Evolutionary conservation across 2,329 filamentous ascomycete species (phyloP).

Genomic region (Thelonectria discophora): DNA sequence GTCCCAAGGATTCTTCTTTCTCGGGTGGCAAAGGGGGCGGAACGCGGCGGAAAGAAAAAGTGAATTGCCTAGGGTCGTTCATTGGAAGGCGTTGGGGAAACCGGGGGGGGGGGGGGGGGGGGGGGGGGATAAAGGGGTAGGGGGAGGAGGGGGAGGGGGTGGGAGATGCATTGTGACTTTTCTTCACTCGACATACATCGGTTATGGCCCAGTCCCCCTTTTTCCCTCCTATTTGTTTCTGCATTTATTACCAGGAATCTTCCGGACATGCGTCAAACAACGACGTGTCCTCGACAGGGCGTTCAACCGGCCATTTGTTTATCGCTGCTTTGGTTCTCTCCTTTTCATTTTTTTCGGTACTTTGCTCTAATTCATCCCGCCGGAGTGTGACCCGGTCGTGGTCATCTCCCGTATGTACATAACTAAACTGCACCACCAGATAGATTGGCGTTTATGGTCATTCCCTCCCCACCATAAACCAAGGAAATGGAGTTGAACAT

Average conservation of each 20-base stretch:
- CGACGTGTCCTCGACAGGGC: slow-evolving; percentile 32
- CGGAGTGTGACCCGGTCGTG: background rate
- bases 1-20: slow-evolving; percentile 12
- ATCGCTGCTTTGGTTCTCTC: slow-evolving; percentile 23
- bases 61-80: slow-evolving; percentile 33
- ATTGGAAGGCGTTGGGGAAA: slow-evolving; percentile 32
- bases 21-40: background rate
- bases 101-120: too few species aligned
- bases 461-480: slow-evolving; percentile 6
- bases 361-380: slow-evolving; percentile 18
- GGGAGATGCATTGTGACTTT: slow-evolving; percentile 8
- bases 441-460: slow-evolving; percentile 23
- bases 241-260: slow-evolving; percentile 30
- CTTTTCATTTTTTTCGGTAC: slow-evolving; percentile 13
- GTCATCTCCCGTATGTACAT: slow-evolving; percentile 21
- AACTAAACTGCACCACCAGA: slow-evolving; percentile 20
- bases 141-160: background rate
- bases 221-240: slow-evolving; percentile 7
- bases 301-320: slow-evolving; percentile 39
- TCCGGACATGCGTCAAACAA: slow-evolving; percentile 21
- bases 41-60: slow-evolving; percentile 25
- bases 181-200: slow-evolving; percentile 10
- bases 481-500: slow-evolving; percentile 23
- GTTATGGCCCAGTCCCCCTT: slow-evolving; percentile 10
- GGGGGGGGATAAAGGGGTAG: slow-evolving; percentile 9